Percentiles rank a stretch among this genome's conserved stretches.
phyloP scores from a whole-genome alignment of 1,284 basidiomycete genomes.

The Malassezia cuniculi region DNA sequence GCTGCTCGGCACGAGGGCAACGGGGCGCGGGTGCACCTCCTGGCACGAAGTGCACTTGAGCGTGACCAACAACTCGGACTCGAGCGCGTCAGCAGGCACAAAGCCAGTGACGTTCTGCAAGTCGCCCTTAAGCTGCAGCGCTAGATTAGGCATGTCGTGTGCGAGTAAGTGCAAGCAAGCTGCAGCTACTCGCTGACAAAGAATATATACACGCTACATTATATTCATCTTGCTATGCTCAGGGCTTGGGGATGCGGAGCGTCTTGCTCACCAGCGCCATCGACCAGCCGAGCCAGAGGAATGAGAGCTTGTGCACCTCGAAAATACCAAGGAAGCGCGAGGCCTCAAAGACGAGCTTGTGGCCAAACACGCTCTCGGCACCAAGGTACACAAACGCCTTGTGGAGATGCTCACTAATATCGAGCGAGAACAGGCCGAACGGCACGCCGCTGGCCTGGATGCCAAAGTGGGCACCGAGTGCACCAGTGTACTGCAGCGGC shows the following conservation, averaged over 20 bases:
- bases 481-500: constrained; percentile 20
- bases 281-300: constrained; percentile 36
- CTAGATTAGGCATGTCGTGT: constrained; percentile 16
- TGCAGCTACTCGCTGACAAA: neutral
- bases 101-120: constrained; percentile 30
- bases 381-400: constrained; percentile 8
- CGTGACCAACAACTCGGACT: constrained; percentile 26
- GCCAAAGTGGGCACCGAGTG: constrained; percentile 18
- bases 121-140: constrained; percentile 34
- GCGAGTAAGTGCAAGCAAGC: too few relatives aligned
- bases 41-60: constrained; percentile 41
- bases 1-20: constrained; percentile 25
- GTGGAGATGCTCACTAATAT: constrained; percentile 15
- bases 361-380: neutral
- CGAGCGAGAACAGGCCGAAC: constrained; percentile 24
- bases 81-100: constrained; percentile 23
- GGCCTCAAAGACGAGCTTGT: constrained; percentile 1
- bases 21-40: constrained; percentile 32
- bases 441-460: constrained; percentile 23
- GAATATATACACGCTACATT: neutral
- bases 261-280: constrained; percentile 42
- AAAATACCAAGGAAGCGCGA: constrained; percentile 15
- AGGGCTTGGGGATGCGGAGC: constrained; percentile 41
- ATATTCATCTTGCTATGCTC: neutral
- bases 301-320: constrained; percentile 27